These are phyloP conservation scores for Raphanus hybrid DNA, from an alignment of 441 rosid genomes.

Conservation along the genomic window DNA sequence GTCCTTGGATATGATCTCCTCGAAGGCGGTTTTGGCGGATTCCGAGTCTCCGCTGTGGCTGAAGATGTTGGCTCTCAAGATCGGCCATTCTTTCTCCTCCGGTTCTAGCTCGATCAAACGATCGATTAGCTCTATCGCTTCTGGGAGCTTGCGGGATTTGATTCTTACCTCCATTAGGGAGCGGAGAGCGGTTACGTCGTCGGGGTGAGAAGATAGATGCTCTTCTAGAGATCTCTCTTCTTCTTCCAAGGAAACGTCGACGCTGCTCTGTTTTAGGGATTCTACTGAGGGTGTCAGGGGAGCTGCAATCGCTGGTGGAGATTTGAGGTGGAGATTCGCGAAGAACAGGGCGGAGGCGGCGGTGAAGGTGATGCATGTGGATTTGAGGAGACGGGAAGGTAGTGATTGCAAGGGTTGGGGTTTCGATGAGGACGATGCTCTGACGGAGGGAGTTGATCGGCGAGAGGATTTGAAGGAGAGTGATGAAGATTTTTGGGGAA, in stretches of 20 bases:
- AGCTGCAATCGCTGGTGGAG: slow-evolving; percentile 33
- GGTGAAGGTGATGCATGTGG: slow-evolving; percentile 54
- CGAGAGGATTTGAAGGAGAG: slow-evolving; percentile 14
- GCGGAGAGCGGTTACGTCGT: slow-evolving; percentile 54
- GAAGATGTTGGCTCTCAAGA: slow-evolving; percentile 57
- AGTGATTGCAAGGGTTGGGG: slow-evolving; percentile 20
- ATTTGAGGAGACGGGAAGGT: slow-evolving; percentile 42
- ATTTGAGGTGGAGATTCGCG: slow-evolving; percentile 46
- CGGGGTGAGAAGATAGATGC: slow-evolving; percentile 44
- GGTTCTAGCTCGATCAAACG: slow-evolving; percentile 34
- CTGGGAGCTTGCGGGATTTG: slow-evolving; percentile 54
- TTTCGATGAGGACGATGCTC: slow-evolving; percentile 43
- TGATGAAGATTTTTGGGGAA: slow-evolving; percentile 40
- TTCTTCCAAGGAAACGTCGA: slow-evolving; percentile 40
- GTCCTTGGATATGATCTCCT: neutral
- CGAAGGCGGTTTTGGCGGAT: neutral
- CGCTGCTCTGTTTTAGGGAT: slow-evolving; percentile 29
- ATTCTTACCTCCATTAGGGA: slow-evolving; percentile 64
- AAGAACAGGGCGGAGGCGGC: slow-evolving; percentile 64
- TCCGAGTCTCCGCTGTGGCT: slow-evolving; percentile 13
- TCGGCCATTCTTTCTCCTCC: slow-evolving; percentile 64
- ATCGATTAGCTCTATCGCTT: slow-evolving; percentile 55
- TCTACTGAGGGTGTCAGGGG: slow-evolving; percentile 52
- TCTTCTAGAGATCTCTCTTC: slow-evolving; percentile 54
- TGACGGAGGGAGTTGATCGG: slow-evolving; percentile 32